Percentiles rank a stretch among this genome's conserved stretches.
phyloP scores from a whole-genome alignment of 305 asterid genomes.

The Ajuga reptans region DNA sequence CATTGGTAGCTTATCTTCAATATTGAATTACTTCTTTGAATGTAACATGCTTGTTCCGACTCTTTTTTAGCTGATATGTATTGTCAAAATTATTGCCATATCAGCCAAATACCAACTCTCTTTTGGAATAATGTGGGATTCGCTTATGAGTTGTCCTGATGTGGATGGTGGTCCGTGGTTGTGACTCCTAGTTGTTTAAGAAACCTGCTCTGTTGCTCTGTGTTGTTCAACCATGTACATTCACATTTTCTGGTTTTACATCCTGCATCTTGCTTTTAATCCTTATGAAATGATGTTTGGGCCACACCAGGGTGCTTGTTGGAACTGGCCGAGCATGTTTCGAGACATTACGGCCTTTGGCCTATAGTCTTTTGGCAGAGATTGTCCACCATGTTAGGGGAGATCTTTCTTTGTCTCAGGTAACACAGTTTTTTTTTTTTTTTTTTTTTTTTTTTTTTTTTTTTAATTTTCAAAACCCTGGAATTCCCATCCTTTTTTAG shows the following conservation, averaged over 20 bases:
- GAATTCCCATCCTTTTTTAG: conserved; percentile 14
- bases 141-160: background rate
- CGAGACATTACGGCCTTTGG: conserved; percentile 96
- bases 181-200: background rate
- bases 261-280: conserved; percentile 6
- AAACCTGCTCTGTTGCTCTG: conserved; percentile 18
- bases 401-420: conserved; percentile 95
- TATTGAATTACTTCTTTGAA: background rate
- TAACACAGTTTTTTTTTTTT: conserved; percentile 24
- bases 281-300: conserved; percentile 23
- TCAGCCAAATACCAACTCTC: background rate
- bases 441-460: no score
- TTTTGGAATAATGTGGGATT: background rate
- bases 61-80: background rate
- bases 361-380: conserved; percentile 99
- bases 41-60: background rate
- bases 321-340: conserved; percentile 99
- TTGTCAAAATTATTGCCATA: background rate
- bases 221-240: background rate
- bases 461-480: background rate
- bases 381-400: conserved; percentile 96
- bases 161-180: background rate
- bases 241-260: conserved; percentile 9
- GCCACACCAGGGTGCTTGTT: conserved; percentile 80
- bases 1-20: background rate